Conservation (phyloP, 2,329 filamentous ascomycete species). For the Aaosphaeria pasadenensis region DNA sequence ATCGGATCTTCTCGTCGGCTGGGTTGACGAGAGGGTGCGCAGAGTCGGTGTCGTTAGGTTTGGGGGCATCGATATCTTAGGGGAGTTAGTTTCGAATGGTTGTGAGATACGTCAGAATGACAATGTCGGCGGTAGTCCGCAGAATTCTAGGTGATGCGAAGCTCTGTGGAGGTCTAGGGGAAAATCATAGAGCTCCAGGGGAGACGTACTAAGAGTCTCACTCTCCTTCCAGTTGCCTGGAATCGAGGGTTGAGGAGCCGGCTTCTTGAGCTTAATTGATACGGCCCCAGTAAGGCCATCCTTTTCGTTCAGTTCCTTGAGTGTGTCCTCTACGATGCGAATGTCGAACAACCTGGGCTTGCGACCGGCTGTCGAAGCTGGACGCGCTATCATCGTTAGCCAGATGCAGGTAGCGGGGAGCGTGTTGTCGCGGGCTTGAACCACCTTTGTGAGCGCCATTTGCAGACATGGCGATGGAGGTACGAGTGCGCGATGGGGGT, state of each 20-base stretch:
- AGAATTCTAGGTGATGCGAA: too few species aligned
- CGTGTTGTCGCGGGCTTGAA: slow-evolving; percentile 9
- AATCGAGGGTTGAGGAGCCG: slow-evolving; percentile 60
- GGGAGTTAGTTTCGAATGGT: too few species aligned
- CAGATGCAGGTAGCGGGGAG: slow-evolving; percentile 9
- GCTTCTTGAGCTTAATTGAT: slow-evolving; percentile 54
- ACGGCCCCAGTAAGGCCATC: slow-evolving; percentile 26
- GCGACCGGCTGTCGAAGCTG: slow-evolving; percentile 17
- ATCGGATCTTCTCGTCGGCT: slow-evolving; percentile 71
- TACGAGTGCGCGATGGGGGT: too few species aligned
- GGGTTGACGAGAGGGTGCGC: slow-evolving; percentile 48
- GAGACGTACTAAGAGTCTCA: slow-evolving; percentile 57
- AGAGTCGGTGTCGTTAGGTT: slow-evolving; percentile 13
- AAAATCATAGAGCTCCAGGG: neutral
- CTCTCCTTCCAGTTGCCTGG: slow-evolving; percentile 71
- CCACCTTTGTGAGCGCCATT: slow-evolving; percentile 39
- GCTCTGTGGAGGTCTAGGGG: too few species aligned
- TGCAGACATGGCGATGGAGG: slow-evolving; percentile 23
- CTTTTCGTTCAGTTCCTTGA: slow-evolving; percentile 38
- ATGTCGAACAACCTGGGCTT: slow-evolving; percentile 27
- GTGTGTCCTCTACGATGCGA: slow-evolving; percentile 26
- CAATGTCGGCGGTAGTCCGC: too few species aligned
- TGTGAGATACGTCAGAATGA: too few species aligned
- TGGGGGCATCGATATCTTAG: slow-evolving; percentile 23
- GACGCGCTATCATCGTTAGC: slow-evolving; percentile 20